Percentiles rank a stretch among this genome's conserved stretches.
These are phyloP conservation scores for Pseudonectria buxi DNA, from an alignment of 2,329 filamentous ascomycete genomes.

Conservation along the genomic window DNA sequence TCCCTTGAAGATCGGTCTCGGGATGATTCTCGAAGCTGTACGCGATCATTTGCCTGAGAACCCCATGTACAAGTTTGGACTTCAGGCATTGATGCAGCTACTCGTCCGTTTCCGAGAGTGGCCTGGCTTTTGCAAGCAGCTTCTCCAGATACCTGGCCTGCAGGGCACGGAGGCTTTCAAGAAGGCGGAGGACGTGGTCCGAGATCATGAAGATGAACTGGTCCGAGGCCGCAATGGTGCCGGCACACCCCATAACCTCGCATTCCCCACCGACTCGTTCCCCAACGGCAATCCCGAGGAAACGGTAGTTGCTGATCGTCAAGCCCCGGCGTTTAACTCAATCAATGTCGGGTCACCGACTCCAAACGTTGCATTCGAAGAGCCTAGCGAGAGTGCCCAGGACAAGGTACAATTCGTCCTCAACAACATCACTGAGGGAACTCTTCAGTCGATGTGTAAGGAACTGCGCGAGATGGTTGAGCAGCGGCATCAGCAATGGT, in stretches of 20 bases:
- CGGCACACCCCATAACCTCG: conserved; percentile 29
- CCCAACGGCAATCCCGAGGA: conserved; percentile 69
- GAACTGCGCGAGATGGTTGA: conserved; percentile 76
- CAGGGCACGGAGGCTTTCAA: conserved; percentile 79
- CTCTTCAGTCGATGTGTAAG: conserved; percentile 74
- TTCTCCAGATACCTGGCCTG: conserved; percentile 74
- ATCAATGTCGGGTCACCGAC: conserved; percentile 68
- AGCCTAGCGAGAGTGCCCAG: conserved; percentile 77
- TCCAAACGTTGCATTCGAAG: conserved; percentile 61
- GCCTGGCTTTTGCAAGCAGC: conserved; percentile 86
- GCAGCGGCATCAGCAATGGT: conserved; percentile 87
- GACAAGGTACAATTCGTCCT: conserved; percentile 93
- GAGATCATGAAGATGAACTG: conserved; percentile 56
- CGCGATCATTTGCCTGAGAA: conserved; percentile 75
- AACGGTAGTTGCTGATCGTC: conserved; percentile 49
- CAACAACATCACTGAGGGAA: conserved; percentile 92
- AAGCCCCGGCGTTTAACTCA: conserved; percentile 66
- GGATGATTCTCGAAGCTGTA: conserved; percentile 96
- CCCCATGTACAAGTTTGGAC: conserved; percentile 96
- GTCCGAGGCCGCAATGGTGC: conserved; percentile 49
- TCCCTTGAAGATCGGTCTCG: conserved; percentile 86
- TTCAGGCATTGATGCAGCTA: conserved; percentile 89
- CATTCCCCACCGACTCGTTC: conserved; percentile 41
- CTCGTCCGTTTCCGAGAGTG: conserved; percentile 79
- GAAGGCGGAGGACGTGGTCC: conserved; percentile 74